phyloP scores from a whole-genome alignment of 192 early-diverging fungal genomes.

The Mortierella alpina region DNA sequence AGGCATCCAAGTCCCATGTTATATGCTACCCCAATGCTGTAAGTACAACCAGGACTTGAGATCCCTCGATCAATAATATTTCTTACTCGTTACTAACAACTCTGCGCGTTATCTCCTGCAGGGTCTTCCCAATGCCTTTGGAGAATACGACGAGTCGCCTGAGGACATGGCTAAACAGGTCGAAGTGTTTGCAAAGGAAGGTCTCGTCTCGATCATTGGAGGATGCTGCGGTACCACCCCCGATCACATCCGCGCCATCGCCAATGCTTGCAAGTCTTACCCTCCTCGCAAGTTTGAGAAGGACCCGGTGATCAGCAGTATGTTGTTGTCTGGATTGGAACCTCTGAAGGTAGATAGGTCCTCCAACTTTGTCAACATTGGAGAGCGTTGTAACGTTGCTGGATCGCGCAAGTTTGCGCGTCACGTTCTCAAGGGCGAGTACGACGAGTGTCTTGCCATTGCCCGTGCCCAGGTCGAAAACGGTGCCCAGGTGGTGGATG shows the following conservation, averaged over 20 bases:
- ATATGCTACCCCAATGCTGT: slow-evolving; percentile 97
- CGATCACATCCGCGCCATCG: slow-evolving; percentile 87
- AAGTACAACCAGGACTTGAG: slow-evolving; percentile 14
- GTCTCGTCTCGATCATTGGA: slow-evolving; percentile 95
- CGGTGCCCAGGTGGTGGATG: slow-evolving; percentile 95
- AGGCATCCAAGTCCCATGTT: slow-evolving; percentile 81
- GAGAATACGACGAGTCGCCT: slow-evolving; percentile 94
- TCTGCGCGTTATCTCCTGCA: slow-evolving; percentile 5
- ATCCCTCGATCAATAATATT: background rate
- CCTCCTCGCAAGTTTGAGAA: slow-evolving; percentile 82
- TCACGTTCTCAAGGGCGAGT: slow-evolving; percentile 92
- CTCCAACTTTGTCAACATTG: slow-evolving; percentile 94
- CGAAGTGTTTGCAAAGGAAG: slow-evolving; percentile 88
- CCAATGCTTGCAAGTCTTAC: slow-evolving; percentile 79
- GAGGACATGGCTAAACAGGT: slow-evolving; percentile 88
- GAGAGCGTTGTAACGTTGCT: slow-evolving; percentile 97
- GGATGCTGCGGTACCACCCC: slow-evolving; percentile 99
- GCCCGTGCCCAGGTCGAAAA: slow-evolving; percentile 94
- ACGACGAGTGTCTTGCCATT: slow-evolving; percentile 94
- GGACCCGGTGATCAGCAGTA: slow-evolving; percentile 72
- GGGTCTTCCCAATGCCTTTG: slow-evolving; percentile 97
- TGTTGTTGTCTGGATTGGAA: slow-evolving; percentile 90
- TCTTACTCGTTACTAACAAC: background rate
- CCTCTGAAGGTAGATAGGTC: slow-evolving; percentile 82
- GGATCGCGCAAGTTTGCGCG: slow-evolving; percentile 94